These are phyloP conservation scores for Fragilaria crotonensis DNA, from an alignment of 108 stramenopile genomes.

Conservation along the genomic window DNA sequence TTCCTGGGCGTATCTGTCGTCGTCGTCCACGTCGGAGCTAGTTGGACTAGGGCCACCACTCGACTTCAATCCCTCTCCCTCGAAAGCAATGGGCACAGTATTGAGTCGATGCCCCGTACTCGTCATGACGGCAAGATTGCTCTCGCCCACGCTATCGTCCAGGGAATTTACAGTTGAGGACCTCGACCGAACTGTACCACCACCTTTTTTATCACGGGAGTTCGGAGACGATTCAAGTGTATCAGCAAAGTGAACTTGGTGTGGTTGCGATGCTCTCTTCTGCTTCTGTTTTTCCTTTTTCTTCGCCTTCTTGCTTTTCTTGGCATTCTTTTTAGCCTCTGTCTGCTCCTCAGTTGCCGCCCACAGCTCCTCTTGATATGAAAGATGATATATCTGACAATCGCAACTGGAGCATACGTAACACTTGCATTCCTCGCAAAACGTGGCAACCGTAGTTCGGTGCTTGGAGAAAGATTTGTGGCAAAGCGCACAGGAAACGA, in stretches of 20 bases:
- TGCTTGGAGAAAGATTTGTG: conserved; percentile 82
- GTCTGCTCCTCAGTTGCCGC: conserved; percentile 71
- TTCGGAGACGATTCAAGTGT: not conserved
- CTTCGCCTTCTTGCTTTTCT: conserved; percentile 85
- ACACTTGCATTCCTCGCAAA: conserved; percentile 93
- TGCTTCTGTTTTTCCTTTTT: conserved; percentile 83
- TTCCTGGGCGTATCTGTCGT: conserved; percentile 8
- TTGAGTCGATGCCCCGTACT: not conserved
- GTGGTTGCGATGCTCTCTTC: conserved; percentile 52
- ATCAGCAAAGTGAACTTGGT: not conserved
- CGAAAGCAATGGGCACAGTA: not conserved
- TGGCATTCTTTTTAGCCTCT: conserved; percentile 73
- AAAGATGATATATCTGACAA: conserved; percentile 87
- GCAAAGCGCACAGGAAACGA: conserved; percentile 93
- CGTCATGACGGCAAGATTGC: not conserved
- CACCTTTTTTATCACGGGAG: not conserved
- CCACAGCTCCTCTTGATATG: conserved; percentile 95
- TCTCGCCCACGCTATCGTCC: not conserved
- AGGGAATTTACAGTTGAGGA: not conserved
- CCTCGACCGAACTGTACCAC: not conserved
- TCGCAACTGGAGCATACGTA: conserved; percentile 90
- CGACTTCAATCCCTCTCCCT: not conserved
- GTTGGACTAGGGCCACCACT: not conserved
- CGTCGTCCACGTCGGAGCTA: conserved; percentile 21
- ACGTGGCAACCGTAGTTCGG: conserved; percentile 63